Percentiles rank a stretch among this genome's conserved stretches.
Evolutionary conservation across 2,329 filamentous ascomycete species (phyloP).

Genomic region (Colletotrichum tabaci): DNA sequence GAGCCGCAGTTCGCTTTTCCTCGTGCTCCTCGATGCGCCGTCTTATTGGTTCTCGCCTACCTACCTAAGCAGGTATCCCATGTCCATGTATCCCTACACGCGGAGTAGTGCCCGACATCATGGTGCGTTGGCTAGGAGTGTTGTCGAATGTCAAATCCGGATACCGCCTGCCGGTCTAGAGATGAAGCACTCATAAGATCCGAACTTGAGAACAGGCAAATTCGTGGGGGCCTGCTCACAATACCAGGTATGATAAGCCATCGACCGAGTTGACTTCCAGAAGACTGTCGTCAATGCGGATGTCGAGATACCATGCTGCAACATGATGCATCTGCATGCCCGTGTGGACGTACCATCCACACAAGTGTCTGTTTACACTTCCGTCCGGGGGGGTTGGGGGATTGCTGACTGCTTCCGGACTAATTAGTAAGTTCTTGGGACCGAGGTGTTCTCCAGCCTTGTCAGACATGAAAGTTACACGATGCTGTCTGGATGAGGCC

Average conservation of each 20-base stretch:
- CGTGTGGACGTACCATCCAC: too few species aligned
- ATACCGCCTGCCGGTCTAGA: too few species aligned
- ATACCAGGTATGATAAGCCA: not conserved
- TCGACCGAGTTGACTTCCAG: not conserved
- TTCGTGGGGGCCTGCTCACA: not conserved
- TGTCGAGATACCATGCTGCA: too few species aligned
- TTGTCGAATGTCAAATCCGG: not conserved
- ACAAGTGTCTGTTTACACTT: not conserved
- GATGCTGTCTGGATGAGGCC: not conserved
- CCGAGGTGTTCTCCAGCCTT: not conserved
- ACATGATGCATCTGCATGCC: not conserved
- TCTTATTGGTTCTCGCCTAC: not conserved
- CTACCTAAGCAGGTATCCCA: not conserved
- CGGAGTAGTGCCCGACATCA: not conserved
- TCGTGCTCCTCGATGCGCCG: not conserved
- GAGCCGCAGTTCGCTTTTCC: not conserved
- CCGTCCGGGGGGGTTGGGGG: too few species aligned
- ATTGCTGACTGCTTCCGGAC: conserved; percentile 11
- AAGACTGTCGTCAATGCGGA: not conserved
- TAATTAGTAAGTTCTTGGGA: too few species aligned
- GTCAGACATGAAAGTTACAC: not conserved
- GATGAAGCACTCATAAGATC: not conserved
- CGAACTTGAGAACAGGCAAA: not conserved
- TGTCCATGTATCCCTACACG: too few species aligned
- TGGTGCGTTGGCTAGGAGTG: not conserved